Percentiles rank a stretch among this genome's conserved stretches.
phyloP scores from a whole-genome alignment of 2,329 filamentous ascomycete genomes.

The Aspergillus fructus region DNA sequence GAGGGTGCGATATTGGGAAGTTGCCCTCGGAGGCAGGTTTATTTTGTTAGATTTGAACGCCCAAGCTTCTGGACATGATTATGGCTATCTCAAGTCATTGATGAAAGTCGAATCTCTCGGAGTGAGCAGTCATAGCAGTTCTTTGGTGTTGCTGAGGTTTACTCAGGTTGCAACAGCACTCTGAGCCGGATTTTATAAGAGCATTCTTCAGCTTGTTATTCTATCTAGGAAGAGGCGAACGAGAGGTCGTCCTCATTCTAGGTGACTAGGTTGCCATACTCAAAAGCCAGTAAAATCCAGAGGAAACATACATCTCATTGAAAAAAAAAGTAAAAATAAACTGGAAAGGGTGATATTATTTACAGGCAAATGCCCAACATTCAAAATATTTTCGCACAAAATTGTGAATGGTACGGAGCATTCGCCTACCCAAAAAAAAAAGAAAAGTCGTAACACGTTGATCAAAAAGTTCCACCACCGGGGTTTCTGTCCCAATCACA shows the following conservation, averaged over 20 bases:
- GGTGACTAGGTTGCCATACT: not conserved
- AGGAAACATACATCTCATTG: not conserved
- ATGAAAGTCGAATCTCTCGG: no score
- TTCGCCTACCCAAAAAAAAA: conserved; percentile 3
- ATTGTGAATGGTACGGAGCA: not conserved
- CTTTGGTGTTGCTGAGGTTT: no score
- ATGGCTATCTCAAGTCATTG: no score
- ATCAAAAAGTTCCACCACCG: conserved; percentile 4
- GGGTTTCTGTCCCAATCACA: conserved; percentile 2
- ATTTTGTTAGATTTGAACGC: no score
- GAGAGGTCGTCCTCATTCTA: not conserved
- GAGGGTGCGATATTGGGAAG: no score
- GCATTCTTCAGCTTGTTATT: no score
- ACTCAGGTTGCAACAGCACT: no score
- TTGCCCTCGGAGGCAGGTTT: no score
- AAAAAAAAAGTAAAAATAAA: not conserved
- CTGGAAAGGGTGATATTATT: not conserved
- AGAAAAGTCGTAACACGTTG: conserved; percentile 11
- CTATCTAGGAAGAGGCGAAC: no score
- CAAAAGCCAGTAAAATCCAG: not conserved
- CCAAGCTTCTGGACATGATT: no score
- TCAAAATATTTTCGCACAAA: not conserved
- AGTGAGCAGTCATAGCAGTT: no score
- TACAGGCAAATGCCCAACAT: not conserved
- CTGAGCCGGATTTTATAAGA: no score